These are phyloP conservation scores for Plenodomus lindquistii DNA, from an alignment of 2,329 filamentous ascomycete species.

Conservation along the genomic window DNA sequence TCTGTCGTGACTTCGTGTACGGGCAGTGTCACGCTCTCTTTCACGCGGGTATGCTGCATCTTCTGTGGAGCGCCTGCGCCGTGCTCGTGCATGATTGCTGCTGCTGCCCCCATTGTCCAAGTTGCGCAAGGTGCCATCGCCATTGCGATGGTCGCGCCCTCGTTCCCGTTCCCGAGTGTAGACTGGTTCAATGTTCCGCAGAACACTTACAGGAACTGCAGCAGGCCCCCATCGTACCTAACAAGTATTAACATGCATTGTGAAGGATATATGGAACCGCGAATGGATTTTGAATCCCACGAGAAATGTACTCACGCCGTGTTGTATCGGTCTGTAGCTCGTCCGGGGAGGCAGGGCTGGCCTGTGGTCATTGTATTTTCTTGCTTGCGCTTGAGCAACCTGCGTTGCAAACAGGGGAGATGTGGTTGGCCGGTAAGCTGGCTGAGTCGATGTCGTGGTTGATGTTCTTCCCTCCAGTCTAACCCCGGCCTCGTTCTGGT, in stretches of 20 bases:
- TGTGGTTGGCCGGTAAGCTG: conserved; percentile 50
- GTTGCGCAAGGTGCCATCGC: conserved; percentile 13
- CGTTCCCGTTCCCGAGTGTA: conserved; percentile 27
- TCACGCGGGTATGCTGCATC: conserved; percentile 32
- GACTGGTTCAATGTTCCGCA: conserved; percentile 25
- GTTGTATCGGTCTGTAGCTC: conserved; percentile 28
- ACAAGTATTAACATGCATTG: too few species aligned
- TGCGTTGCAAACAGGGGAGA: conserved; percentile 53
- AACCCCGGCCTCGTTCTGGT: conserved; percentile 20
- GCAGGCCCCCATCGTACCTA: conserved; percentile 27
- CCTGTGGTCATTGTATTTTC: conserved; percentile 36
- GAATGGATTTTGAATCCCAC: background rate
- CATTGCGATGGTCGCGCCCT: conserved; percentile 16
- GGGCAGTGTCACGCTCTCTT: conserved; percentile 17
- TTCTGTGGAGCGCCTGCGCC: conserved; percentile 29
- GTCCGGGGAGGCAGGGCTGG: conserved; percentile 31
- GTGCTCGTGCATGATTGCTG: conserved; percentile 15
- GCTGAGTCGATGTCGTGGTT: conserved; percentile 23
- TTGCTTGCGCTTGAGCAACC: conserved; percentile 45
- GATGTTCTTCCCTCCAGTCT: conserved; percentile 19
- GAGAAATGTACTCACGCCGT: conserved; percentile 4
- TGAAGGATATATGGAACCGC: too few species aligned
- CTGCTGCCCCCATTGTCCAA: conserved; percentile 12
- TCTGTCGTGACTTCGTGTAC: conserved; percentile 35
- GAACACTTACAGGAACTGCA: conserved; percentile 17